A percentile compares a stretch with the other conserved stretches of the same genome.
phyloP scores from a whole-genome alignment of 129 eudicot genomes.

The Solidago caesia region DNA sequence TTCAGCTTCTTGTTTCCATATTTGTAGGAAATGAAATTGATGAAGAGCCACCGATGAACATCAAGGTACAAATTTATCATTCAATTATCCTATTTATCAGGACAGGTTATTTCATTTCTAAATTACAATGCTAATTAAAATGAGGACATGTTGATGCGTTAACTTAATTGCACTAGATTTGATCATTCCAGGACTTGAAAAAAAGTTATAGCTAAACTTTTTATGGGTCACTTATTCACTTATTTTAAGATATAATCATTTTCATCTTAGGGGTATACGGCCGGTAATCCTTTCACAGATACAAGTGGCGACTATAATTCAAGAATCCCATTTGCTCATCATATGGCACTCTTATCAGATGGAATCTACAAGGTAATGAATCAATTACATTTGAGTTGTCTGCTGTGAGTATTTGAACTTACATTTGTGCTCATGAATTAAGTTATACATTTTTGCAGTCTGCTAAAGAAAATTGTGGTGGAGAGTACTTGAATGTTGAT shows the following conservation, averaged over 20 bases:
- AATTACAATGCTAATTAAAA: too few species aligned
- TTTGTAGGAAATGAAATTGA: too few species aligned
- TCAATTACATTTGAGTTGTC: too few species aligned
- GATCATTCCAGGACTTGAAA: not conserved
- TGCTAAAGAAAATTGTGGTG: conserved; percentile 19
- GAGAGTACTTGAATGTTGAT: conserved; percentile 32
- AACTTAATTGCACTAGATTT: too few species aligned
- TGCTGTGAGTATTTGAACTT: too few species aligned
- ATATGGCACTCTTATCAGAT: not conserved
- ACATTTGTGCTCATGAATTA: too few species aligned
- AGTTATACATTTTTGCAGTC: conserved; percentile 13
- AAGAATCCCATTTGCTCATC: not conserved
- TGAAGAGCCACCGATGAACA: too few species aligned
- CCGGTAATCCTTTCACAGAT: not conserved
- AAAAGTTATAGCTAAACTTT: not conserved
- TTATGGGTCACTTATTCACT: not conserved
- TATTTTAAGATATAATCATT: too few species aligned
- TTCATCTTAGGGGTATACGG: not conserved
- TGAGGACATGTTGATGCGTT: too few species aligned
- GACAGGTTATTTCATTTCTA: too few species aligned
- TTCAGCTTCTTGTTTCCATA: not conserved
- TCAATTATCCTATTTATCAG: too few species aligned
- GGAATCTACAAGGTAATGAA: not conserved
- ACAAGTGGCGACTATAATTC: not conserved
- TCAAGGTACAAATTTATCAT: not conserved